phyloP scores from a whole-genome alignment of 2,329 filamentous ascomycete species.

The Beauveria brongniartii region DNA sequence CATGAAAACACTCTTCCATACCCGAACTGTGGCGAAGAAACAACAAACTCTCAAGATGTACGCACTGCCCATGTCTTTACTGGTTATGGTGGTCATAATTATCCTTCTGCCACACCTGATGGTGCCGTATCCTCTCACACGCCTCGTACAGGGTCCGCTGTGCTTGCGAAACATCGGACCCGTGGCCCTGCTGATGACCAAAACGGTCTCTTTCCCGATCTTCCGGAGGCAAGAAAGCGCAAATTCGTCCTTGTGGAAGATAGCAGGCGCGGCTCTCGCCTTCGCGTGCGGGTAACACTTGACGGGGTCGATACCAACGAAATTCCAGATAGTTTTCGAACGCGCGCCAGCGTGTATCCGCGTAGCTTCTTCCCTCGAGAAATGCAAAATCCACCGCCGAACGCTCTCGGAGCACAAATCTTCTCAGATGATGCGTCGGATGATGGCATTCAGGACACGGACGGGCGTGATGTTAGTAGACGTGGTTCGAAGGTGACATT shows the following conservation, averaged over 20 bases:
- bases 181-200: conserved; percentile 23
- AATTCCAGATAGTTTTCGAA: conserved; percentile 91
- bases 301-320: conserved; percentile 90
- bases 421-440: conserved; percentile 59
- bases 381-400: conserved; percentile 79
- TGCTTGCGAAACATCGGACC: conserved; percentile 44
- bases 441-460: conserved; percentile 43
- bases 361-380: conserved; percentile 88
- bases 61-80: conserved; percentile 69
- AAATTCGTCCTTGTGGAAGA: conserved; percentile 98
- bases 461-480: conserved; percentile 36
- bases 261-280: conserved; percentile 67
- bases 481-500: conserved; percentile 24
- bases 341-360: conserved; percentile 81
- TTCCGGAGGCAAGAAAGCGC: conserved; percentile 83
- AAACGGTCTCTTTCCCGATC: conserved; percentile 68
- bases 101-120: conserved; percentile 39
- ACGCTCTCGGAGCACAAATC: conserved; percentile 65
- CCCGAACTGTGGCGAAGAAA: neutral
- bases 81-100: conserved; percentile 56
- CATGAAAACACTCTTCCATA: neutral
- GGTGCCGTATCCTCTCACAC: conserved; percentile 58
- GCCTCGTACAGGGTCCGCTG: conserved; percentile 19
- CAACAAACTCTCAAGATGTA: conserved; percentile 38
- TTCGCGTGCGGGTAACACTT: conserved; percentile 87